Evolutionary conservation across 257 asterid genomes (phyloP), one percentile per base, ranked within the genome.

Genomic region (Solanum acaule): DNA sequence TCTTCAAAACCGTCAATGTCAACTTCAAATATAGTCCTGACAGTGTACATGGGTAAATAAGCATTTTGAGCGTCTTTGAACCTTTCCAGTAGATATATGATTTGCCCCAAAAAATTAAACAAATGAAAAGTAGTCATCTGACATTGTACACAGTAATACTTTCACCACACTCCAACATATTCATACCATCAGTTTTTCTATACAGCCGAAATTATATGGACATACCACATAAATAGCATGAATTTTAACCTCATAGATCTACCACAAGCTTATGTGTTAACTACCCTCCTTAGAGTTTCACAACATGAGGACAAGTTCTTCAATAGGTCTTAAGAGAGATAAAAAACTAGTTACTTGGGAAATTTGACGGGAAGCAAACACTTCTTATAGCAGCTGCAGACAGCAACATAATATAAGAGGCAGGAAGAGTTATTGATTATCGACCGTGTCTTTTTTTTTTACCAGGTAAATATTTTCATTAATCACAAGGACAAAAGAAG

Each of bases 21-120:
- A 93, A 96, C 99, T 92, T 97, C 99, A 91, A 97, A 97, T 91
- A 97, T 93, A 87, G 99, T 97, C 99, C 99, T 97, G 94, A 89
- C 65, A 90, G 89, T 49, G 35, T 44, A 86, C 72, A 86, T 71
- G n/a, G 72, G 49, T 33, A 86, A 86, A 86, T 44, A 13, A 65
- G 33, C 68, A 68, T 63, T 65, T 82, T 29, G 67, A 49, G 29
- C 6, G 29, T 49, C 20, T 27, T 29, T 29, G 6, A 49, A 52
- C 15, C 68, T 49, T 86, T 68, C 88, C 59, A 40, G 37, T 25
- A 40, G 15, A n/a, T 37, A 15, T 37, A 85, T 67, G 70, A 29
- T 46, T 81, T 46, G 2, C 18, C 27, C 18, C 18, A 10, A 46
- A 46, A 46, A 18, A 31, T 8, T 25, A 25, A 49, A 46, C 42